A percentile compares a stretch with the other conserved stretches of the same genome.
Evolutionary conservation across 1,139 yeast genomes (phyloP).

Genomic region (Nematodospora anomalae): DNA sequence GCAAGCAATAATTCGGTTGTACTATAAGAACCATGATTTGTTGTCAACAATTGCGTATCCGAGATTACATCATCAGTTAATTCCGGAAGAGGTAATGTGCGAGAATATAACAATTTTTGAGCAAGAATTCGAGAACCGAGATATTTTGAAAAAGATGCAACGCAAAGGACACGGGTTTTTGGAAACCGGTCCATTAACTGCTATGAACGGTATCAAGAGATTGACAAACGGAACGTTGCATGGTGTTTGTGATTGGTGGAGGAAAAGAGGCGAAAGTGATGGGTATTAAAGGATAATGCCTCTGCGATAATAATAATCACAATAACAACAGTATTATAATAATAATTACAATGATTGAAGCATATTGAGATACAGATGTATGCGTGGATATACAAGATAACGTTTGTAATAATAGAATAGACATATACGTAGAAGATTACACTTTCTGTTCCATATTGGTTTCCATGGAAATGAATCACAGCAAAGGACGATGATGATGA

Average conservation of each 20-base stretch:
- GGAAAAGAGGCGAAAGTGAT: conserved; percentile 43
- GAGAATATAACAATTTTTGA: conserved; percentile 48
- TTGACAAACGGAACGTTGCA: conserved; percentile 19
- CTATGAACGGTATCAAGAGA: conserved; percentile 44
- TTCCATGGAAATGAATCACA: no score
- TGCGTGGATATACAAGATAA: no score
- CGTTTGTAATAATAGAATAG: no score
- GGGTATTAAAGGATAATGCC: conserved; percentile 41
- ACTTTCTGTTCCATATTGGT: no score
- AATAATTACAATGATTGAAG: no score
- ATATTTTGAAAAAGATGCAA: conserved; percentile 17
- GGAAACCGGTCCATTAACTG: conserved; percentile 40
- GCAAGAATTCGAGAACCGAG: conserved; percentile 21
- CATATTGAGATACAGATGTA: no score
- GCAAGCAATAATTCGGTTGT: conserved; percentile 71
- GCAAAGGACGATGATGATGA: no score
- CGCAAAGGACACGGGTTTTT: conserved; percentile 29
- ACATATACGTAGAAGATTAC: no score
- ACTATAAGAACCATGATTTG: conserved; percentile 57
- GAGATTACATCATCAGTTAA: conserved; percentile 82
- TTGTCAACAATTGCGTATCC: conserved; percentile 75
- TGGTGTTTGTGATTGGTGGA: conserved; percentile 49
- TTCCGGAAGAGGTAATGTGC: conserved; percentile 67
- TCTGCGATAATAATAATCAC: no score
- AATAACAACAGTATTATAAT: no score